Evolutionary conservation across 2,329 filamentous ascomycete species (phyloP), one percentile per base, ranked within the genome.

Genomic region (Aspergillus brunneoviolaceus): DNA sequence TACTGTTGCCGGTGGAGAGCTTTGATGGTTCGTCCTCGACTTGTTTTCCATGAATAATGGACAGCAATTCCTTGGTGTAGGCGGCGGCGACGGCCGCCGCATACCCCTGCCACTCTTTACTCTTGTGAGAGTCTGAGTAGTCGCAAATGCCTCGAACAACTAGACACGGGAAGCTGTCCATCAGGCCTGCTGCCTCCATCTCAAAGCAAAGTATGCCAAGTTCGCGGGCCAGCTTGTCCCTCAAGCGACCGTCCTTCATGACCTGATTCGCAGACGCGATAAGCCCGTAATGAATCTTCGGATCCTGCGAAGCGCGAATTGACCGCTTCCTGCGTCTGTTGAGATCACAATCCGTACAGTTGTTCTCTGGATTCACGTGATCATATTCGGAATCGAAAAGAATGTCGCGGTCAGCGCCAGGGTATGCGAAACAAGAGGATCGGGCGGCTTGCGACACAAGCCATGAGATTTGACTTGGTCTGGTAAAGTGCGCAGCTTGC

Each of bases 261-360:
- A 63, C 55, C 14, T 49, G 51, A 21, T 63, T 59, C 23, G 51
- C 59, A 5, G 61, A 58, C 4, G 61, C 61, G 39, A 63, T 57
- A 0, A 49, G 31, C 0, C 61, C 61, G 33, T 59, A 60, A 49
- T 63, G 61, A 6, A 63, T 57, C 10, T 19, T 9, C 9, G 57
- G 25, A 6, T 49, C 31, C 2, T 5, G n/a, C n/a, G 29, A 25
- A 21, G 33, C 4, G 31, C 49, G 5, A 3, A n/a, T 9, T 49
- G 35, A n/a, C 9, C 50, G 39, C 4, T 19, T 12, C 2, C 27
- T 16, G 5, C 1, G n/a, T 39, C 16, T 11, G 4, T 14, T 9
- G 14, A 9, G 9, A 9, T 54, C 50, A 19, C 55, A 60, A 4
- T 16, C 12, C 5, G 25, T n/a, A 35, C 58, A 60, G 1, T 27